Conservation (phyloP, 768 basidiomycete species). For the Strobilomyces dryophilus region DNA sequence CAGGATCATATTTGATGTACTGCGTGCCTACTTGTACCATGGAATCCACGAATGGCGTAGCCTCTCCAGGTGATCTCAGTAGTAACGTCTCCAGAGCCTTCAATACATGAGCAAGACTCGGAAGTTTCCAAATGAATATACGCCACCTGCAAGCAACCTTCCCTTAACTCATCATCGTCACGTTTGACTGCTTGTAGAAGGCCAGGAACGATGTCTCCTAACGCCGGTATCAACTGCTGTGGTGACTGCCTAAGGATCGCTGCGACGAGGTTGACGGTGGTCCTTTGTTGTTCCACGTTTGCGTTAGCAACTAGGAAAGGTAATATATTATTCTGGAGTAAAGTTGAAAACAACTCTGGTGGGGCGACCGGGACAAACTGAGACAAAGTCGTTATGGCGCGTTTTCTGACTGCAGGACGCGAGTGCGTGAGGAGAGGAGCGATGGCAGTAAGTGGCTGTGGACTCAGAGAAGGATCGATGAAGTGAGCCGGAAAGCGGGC, state of each 20-base stretch:
- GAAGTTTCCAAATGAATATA: neutral
- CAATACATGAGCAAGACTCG: conserved; percentile 4
- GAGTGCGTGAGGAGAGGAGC: conserved; percentile 70
- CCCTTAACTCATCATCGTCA: conserved; percentile 82
- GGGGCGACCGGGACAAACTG: conserved; percentile 78
- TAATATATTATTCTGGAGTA: conserved; percentile 56
- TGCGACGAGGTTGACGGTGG: conserved; percentile 74
- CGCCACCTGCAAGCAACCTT: conserved; percentile 70
- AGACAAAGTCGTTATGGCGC: conserved; percentile 81
- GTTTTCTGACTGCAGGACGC: conserved; percentile 87
- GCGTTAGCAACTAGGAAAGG: conserved; percentile 53
- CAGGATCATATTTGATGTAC: conserved; percentile 92
- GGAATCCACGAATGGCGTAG: conserved; percentile 62
- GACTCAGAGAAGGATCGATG: conserved; percentile 45
- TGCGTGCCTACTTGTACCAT: conserved; percentile 70
- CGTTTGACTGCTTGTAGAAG: conserved; percentile 63
- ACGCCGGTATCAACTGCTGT: conserved; percentile 54
- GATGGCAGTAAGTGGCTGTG: conserved; percentile 62
- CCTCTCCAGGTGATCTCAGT: conserved; percentile 78
- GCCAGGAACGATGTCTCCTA: conserved; percentile 64
- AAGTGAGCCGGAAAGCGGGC: conserved; percentile 76
- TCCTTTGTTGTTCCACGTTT: conserved; percentile 66
- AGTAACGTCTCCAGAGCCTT: conserved; percentile 81
- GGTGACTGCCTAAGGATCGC: conserved; percentile 77
- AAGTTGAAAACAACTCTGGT: conserved; percentile 53